These are phyloP conservation scores for Blumeriella jaapii DNA, from an alignment of 2,329 filamentous ascomycete genomes.

Conservation along the genomic window DNA sequence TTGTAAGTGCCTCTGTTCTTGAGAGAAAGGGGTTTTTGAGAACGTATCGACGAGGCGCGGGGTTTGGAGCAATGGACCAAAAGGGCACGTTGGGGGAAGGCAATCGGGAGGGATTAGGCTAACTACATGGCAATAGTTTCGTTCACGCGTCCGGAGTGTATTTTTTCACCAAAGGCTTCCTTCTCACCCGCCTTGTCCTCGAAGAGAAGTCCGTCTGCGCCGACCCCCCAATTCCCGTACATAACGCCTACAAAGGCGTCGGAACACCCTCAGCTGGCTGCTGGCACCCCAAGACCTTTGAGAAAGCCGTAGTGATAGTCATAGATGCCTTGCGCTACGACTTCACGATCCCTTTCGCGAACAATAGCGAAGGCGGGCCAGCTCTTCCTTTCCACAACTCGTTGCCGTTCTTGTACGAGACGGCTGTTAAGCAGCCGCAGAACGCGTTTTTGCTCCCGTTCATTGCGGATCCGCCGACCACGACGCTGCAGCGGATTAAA, in stretches of 20 bases:
- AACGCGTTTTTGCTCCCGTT: slow-evolving; percentile 89
- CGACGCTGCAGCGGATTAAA: slow-evolving; percentile 85
- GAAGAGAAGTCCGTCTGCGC: slow-evolving; percentile 64
- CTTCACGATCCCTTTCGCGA: slow-evolving; percentile 72
- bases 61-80: not conserved
- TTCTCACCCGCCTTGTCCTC: slow-evolving; percentile 74
- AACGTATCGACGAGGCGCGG: not conserved
- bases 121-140: slow-evolving; percentile 18
- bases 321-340: slow-evolving; percentile 95
- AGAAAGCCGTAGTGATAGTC: slow-evolving; percentile 80
- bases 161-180: slow-evolving; percentile 90
- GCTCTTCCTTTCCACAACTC: slow-evolving; percentile 67
- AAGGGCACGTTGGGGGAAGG: not conserved
- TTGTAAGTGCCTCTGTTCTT: too few relatives aligned
- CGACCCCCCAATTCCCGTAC: slow-evolving; percentile 50
- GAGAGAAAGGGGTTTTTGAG: not conserved
- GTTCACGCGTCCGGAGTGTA: slow-evolving; percentile 75
- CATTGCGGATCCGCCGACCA: slow-evolving; percentile 92
- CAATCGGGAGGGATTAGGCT: slow-evolving; percentile 5
- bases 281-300: slow-evolving; percentile 92
- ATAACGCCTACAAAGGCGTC: slow-evolving; percentile 16
- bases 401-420: slow-evolving; percentile 77
- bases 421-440: slow-evolving; percentile 57
- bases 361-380: slow-evolving; percentile 31
- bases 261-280: slow-evolving; percentile 55